Evolutionary conservation across 2,329 filamentous ascomycete genomes (phyloP), one percentile per base, ranked within the genome.

Genomic region (Fusarium miscanthi): DNA sequence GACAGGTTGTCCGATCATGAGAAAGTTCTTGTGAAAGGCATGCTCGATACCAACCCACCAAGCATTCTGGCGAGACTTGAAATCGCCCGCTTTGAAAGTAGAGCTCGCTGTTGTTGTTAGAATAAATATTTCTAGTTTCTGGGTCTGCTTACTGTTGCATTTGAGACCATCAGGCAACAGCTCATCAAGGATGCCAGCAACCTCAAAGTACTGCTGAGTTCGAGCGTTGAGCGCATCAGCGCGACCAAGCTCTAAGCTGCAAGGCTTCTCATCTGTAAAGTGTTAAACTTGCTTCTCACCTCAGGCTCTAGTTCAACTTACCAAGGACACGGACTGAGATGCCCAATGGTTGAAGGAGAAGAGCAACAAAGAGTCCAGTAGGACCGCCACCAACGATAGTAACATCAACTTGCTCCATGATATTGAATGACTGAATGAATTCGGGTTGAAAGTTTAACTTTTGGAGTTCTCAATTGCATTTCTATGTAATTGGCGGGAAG

Each of bases 1-100:
- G 14, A 82, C 82, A 1, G 85, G 82, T 67, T 87, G 85, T 9
- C 85, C 85, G 56, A 87, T 83, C 85, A 87, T 86, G 48, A 87
- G 79, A 27, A 87, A 86, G 69, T 86, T 86, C 68, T 82, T 85
- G 73, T 85, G 84, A 27, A 83, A 75, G 8, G 81, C 81, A 69
- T 86, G 81, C 51, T 85, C 79, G 8, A 87, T 81, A 19, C 81
- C 77, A 14, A 83, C 82, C 85, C 85, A 86, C 85, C 85, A 87
- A 23, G 83, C 76, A 68, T 81, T 85, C 58, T 86, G 85, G 2
- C 84, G 81, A 31, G 84, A 85, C 51, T 82, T 84, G 77, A 86
- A 86, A n/a, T 81, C 77, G 1, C 85, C 85, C 13, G 84, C 77
- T 7, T 80, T 80, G 59, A 85, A 87, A 0, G 84, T 86, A 8